Evolutionary conservation across 768 basidiomycete species (phyloP).

Genomic region (Sporobolomyces pararoseus): DNA sequence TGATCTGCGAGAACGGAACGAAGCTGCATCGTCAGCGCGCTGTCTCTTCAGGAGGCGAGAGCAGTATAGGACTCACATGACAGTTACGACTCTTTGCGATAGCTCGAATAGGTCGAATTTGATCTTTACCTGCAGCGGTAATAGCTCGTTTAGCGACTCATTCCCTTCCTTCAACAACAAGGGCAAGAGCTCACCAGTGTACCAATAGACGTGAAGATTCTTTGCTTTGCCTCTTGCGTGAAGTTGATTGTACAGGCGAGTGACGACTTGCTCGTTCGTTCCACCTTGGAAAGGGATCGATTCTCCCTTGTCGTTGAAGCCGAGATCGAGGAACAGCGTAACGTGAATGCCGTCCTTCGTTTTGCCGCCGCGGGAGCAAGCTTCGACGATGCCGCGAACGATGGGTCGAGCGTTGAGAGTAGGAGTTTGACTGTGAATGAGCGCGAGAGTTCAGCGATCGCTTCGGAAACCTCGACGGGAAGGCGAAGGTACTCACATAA

Average conservation of each 20-base stretch:
- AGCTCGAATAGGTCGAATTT: slow-evolving; percentile 63
- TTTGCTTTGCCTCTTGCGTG: slow-evolving; percentile 54
- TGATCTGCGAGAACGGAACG: slow-evolving; percentile 49
- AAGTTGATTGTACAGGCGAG: slow-evolving; percentile 59
- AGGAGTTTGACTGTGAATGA: slow-evolving; percentile 60
- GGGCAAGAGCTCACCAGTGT: slow-evolving; percentile 49
- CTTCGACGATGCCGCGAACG: slow-evolving; percentile 59
- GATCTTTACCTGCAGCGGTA: slow-evolving; percentile 55
- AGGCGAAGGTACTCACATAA: slow-evolving; percentile 55
- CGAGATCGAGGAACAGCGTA: slow-evolving; percentile 58
- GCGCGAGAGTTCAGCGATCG: slow-evolving; percentile 10
- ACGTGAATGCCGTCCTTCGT: slow-evolving; percentile 54
- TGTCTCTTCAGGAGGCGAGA: too few relatives aligned
- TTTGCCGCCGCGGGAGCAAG: slow-evolving; percentile 56
- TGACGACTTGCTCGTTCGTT: slow-evolving; percentile 66
- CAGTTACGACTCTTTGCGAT: slow-evolving; percentile 67
- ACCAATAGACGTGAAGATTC: slow-evolving; percentile 59
- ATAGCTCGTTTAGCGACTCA: too few relatives aligned
- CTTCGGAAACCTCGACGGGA: background rate
- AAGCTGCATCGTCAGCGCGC: too few relatives aligned
- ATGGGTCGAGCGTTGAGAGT: slow-evolving; percentile 66
- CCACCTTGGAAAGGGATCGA: slow-evolving; percentile 66
- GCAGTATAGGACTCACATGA: slow-evolving; percentile 50
- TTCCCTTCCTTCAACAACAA: background rate
- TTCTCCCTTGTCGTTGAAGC: slow-evolving; percentile 60